Evolutionary conservation across 2,329 filamentous ascomycete species (phyloP).

Genomic region (Talaromyces pinophilus): DNA sequence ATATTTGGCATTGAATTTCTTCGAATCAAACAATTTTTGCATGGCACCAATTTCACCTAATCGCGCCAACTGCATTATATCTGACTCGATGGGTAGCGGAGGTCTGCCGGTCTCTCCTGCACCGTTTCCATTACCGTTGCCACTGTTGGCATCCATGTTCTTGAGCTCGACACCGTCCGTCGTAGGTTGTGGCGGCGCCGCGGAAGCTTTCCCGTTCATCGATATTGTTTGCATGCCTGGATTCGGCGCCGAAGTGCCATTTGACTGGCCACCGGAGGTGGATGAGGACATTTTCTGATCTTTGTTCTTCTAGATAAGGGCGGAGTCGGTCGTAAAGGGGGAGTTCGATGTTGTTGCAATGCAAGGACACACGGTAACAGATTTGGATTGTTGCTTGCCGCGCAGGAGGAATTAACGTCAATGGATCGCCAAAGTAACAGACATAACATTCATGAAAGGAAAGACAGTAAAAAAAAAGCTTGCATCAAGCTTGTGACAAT

Average conservation of each 20-base stretch:
- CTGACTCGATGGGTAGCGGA: constrained; percentile 59
- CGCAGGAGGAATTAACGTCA: neutral
- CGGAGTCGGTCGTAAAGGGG: neutral
- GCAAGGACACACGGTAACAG: neutral
- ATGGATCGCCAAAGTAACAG: neutral
- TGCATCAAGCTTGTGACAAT: neutral
- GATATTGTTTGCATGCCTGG: constrained; percentile 16
- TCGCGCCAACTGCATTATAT: constrained; percentile 94
- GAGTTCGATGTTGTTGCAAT: neutral
- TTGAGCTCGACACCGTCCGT: constrained; percentile 44
- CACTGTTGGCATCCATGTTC: constrained; percentile 32
- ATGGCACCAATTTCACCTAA: constrained; percentile 83
- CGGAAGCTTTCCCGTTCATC: constrained; percentile 33
- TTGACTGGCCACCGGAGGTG: constrained; percentile 9
- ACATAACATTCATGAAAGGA: constrained; percentile 4
- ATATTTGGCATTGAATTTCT: constrained; percentile 79
- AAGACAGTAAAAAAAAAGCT: neutral
- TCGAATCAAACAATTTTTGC: constrained; percentile 83
- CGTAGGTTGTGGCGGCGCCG: constrained; percentile 37
- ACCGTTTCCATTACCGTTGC: constrained; percentile 25
- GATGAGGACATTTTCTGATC: constrained; percentile 5
- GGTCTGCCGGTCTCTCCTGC: constrained; percentile 28
- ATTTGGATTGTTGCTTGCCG: neutral
- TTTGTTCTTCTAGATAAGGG: neutral
- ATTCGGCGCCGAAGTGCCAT: constrained; percentile 27